Percentiles rank a stretch among this genome's conserved stretches.
phyloP scores from a whole-genome alignment of 1,284 basidiomycete genomes.

The Mycena citricolor region DNA sequence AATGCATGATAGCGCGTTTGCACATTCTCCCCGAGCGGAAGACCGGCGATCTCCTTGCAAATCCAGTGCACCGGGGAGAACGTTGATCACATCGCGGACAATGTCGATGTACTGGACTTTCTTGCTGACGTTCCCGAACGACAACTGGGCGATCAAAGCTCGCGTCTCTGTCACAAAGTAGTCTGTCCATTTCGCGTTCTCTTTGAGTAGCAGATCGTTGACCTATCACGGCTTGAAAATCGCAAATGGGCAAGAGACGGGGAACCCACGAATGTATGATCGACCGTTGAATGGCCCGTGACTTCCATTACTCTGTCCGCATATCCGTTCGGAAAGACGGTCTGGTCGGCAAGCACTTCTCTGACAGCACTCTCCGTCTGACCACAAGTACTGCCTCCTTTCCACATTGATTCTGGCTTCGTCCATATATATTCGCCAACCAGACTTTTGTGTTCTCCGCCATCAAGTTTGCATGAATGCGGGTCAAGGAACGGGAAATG shows the following conservation, averaged over 20 bases:
- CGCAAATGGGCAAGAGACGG: conserved; percentile 21
- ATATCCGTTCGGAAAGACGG: conserved; percentile 33
- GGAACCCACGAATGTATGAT: conserved; percentile 20
- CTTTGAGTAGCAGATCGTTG: conserved; percentile 15
- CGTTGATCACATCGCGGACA: conserved; percentile 70
- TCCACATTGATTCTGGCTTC: conserved; percentile 33
- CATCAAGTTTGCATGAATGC: conserved; percentile 38
- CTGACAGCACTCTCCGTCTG: conserved; percentile 35
- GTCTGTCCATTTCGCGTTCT: conserved; percentile 27
- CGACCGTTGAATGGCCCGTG: conserved; percentile 14
- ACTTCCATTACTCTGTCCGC: conserved; percentile 29
- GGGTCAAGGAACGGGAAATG: conserved; percentile 68
- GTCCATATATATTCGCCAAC: conserved; percentile 47
- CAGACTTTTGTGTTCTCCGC: conserved; percentile 30
- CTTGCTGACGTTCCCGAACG: conserved; percentile 35
- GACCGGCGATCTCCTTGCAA: conserved; percentile 57
- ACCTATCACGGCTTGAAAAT: conserved; percentile 25
- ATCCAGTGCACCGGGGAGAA: conserved; percentile 67
- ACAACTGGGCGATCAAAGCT: conserved; percentile 39
- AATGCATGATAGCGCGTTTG: conserved; percentile 52
- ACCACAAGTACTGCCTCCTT: no score
- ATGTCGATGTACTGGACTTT: conserved; percentile 54
- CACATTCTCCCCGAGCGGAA: conserved; percentile 40
- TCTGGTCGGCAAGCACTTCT: conserved; percentile 34
- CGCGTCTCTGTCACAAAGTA: conserved; percentile 41